Conservation (phyloP, 1,284 basidiomycete genomes). For the Tylopilus sp. region DNA sequence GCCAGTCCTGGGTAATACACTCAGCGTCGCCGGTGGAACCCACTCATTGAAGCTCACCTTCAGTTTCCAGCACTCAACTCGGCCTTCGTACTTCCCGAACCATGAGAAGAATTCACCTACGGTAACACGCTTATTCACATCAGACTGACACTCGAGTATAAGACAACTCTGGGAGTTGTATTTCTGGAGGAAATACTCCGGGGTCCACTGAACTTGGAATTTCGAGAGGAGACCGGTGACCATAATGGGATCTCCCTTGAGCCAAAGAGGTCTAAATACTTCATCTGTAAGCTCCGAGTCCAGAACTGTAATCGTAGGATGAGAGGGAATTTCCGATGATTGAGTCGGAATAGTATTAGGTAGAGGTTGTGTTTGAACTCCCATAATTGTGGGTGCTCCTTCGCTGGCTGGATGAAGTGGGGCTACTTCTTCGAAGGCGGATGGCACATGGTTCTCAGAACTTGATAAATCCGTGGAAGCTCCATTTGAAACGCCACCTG, state of each 20-base stretch:
- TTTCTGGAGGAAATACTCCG: constrained; percentile 71
- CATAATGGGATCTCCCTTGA: constrained; percentile 69
- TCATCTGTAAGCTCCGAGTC: constrained; percentile 55
- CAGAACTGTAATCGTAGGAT: constrained; percentile 44
- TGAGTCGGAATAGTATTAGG: constrained; percentile 20
- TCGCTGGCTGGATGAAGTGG: constrained; percentile 5
- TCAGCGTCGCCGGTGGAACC: constrained; percentile 2
- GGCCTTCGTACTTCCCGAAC: constrained; percentile 68
- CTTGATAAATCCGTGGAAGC: constrained; percentile 10
- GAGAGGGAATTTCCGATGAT: constrained; percentile 37
- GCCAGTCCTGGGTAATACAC: constrained; percentile 73
- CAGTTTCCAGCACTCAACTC: constrained; percentile 70
- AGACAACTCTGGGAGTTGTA: constrained; percentile 68
- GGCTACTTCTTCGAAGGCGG: constrained; percentile 13
- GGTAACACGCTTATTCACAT: constrained; percentile 56
- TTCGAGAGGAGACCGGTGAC: constrained; percentile 61
- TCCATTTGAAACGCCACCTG: constrained; percentile 9
- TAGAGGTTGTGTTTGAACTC: constrained; percentile 11
- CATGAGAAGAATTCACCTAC: constrained; percentile 77
- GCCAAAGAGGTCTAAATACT: constrained; percentile 70
- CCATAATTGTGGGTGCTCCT: constrained; percentile 6
- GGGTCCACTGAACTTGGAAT: constrained; percentile 74
- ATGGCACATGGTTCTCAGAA: not conserved
- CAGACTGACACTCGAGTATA: constrained; percentile 77
- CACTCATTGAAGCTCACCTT: constrained; percentile 50